These are phyloP conservation scores for Saturnispora quitensis DNA, from an alignment of 805 yeast species.

Conservation along the genomic window DNA sequence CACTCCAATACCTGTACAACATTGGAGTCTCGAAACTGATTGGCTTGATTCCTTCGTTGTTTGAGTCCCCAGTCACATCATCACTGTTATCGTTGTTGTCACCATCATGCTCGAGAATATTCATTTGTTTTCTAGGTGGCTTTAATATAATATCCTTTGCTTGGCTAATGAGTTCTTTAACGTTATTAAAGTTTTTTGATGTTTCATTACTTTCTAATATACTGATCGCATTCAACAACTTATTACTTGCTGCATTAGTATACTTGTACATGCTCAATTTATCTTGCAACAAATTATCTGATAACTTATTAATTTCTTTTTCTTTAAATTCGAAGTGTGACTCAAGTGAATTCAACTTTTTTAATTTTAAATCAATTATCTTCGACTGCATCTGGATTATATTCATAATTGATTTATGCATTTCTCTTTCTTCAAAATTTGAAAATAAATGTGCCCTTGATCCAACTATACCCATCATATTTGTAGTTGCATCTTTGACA, in stretches of 20 bases:
- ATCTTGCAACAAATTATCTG: constrained; percentile 58
- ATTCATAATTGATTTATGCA: constrained; percentile 47
- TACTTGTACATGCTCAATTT: constrained; percentile 57
- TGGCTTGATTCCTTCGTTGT: constrained; percentile 35
- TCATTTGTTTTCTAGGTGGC: constrained; percentile 27
- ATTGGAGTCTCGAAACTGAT: constrained; percentile 54
- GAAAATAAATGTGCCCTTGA: constrained; percentile 75
- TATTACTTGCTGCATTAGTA: constrained; percentile 41
- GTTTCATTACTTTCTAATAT: constrained; percentile 12
- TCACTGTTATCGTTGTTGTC: constrained; percentile 14
- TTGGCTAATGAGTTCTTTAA: constrained; percentile 20
- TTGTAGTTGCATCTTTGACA: constrained; percentile 51
- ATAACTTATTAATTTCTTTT: constrained; percentile 48
- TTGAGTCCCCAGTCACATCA: constrained; percentile 21
- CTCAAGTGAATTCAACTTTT: constrained; percentile 52
- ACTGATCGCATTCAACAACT: constrained; percentile 32
- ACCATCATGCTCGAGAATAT: constrained; percentile 23
- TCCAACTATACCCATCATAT: constrained; percentile 71
- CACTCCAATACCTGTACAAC: constrained; percentile 59
- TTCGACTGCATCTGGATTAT: constrained; percentile 54
- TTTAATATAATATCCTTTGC: constrained; percentile 22
- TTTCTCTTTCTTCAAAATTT: constrained; percentile 69
- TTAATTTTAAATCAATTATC: constrained; percentile 56
- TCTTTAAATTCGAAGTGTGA: constrained; percentile 57
- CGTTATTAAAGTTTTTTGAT: constrained; percentile 12